Percentiles rank a stretch among this genome's conserved stretches.
Evolutionary conservation across 2,329 filamentous ascomycete genomes (phyloP).

Genomic region (Thermothelomyces thermophilus): DNA sequence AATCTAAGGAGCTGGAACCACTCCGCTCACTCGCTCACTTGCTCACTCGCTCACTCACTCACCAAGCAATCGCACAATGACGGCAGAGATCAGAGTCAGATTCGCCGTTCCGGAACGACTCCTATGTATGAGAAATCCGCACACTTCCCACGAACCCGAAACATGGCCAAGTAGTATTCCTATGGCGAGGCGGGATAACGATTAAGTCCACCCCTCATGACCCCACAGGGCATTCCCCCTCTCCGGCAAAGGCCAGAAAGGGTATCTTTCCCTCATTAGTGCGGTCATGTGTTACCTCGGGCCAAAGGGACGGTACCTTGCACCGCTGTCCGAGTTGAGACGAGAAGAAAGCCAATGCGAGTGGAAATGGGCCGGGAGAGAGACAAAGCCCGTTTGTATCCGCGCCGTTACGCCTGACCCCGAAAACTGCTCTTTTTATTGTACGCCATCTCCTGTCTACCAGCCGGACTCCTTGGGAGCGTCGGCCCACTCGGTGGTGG

Average conservation of each 20-base stretch:
- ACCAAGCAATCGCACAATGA: not conserved
- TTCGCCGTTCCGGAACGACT: conserved; percentile 2
- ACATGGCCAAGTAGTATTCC: conserved; percentile 7
- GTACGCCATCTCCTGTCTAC: conserved; percentile 33
- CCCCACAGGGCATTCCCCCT: conserved; percentile 98
- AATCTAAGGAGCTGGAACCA: no score
- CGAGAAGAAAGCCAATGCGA: conserved; percentile 19
- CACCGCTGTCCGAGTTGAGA: conserved; percentile 22
- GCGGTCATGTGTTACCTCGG: conserved; percentile 54
- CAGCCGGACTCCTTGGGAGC: conserved; percentile 46
- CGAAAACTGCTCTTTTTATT: conserved; percentile 23
- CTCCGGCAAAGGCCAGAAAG: conserved; percentile 37
- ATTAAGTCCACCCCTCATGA: conserved; percentile 80
- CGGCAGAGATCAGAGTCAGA: not conserved
- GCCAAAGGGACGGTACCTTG: conserved; percentile 29
- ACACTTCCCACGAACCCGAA: conserved; percentile 1
- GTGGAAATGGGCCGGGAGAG: conserved; percentile 18
- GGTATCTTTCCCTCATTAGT: conserved; percentile 99
- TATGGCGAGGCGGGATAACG: conserved; percentile 59
- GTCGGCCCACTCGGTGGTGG: conserved; percentile 49
- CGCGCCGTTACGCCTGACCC: conserved; percentile 25
- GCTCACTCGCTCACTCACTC: not conserved
- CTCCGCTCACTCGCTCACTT: no score
- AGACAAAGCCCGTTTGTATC: conserved; percentile 18
- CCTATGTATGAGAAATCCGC: conserved; percentile 8